Base-by-base conservation (phyloP, 106 monocot species). In the Allium cepa region DNA sequence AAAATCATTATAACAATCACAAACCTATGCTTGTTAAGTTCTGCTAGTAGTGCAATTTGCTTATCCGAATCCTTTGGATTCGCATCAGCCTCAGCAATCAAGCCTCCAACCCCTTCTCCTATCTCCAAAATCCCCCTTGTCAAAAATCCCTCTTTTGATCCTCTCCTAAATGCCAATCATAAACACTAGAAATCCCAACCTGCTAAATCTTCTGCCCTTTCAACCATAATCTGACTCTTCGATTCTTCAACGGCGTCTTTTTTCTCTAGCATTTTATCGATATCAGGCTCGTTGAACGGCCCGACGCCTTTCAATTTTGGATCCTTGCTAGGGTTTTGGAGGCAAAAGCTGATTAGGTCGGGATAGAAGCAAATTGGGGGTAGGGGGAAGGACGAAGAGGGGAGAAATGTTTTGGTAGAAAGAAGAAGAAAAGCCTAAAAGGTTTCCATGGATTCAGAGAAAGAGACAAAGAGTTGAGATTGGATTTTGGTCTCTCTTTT, bases 21-120 rank as follows among this genome's bases (percentile, higher is more conserved):
- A 22, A 72, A 97, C 97, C 92, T 97, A 83, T 83, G 76, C 69
- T 85, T 92, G 36, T 89, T 92, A 66, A 97, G 97, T 71, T 97
- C 92, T 10, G 76, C 76, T 18, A 97, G 92, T 48, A 97, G 81
- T 10, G 81, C 75, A 47, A 80, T 79, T 71, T 97, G 86, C 79
- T 83, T 92, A 9, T 69, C 74, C 4, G 81, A 77, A 72, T 97
- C 92, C 68, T 71, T 84, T 9, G 92, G 92, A 59, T 83, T 81
- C 0, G 88, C 92, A 71, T 97, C 89, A 1, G 97, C 97, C 45
- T 97, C 97, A 1, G 83, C 89, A 8, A 92, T 87, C 22, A 97
- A 80, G 48, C 76, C 75, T 90, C 80, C 66, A 97, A 66, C 71
- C 77, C 73, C 80, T 71, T 79, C 64, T 89, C 86, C 74, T 87